Conservation (phyloP, 345 rosid genomes). For the Dimocarpus longan region DNA sequence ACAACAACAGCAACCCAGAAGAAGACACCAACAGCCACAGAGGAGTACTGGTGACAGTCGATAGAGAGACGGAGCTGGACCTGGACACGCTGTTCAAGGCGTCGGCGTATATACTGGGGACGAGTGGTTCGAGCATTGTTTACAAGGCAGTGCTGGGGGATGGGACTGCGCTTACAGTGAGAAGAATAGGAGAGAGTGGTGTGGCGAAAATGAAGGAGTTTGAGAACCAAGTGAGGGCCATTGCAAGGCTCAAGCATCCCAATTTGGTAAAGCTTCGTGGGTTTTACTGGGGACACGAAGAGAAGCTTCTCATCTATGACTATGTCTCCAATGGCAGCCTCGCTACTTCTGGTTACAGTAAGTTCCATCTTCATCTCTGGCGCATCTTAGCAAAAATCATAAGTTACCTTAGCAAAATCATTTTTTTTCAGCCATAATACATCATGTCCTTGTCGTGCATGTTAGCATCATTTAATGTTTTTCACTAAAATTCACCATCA, state of each 20-base stretch:
- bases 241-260: conserved; percentile 73
- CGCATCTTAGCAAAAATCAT: conserved; percentile 28
- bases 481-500: conserved; percentile 2
- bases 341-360: conserved; percentile 53
- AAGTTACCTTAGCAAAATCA: conserved; percentile 22
- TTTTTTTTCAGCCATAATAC: conserved; percentile 11
- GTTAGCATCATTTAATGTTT: background rate
- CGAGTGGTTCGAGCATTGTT: conserved; percentile 65
- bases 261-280: conserved; percentile 75
- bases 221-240: conserved; percentile 60
- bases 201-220: conserved; percentile 61
- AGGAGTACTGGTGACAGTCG: conserved; percentile 61
- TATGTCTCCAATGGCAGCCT: conserved; percentile 79
- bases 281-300: conserved; percentile 82
- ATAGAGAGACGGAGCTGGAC: conserved; percentile 73
- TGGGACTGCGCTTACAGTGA: conserved; percentile 73
- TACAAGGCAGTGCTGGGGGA: conserved; percentile 82
- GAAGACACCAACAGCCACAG: conserved; percentile 25
- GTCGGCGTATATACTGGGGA: conserved; percentile 78
- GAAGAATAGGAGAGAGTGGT: conserved; percentile 81
- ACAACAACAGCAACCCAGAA: conserved; percentile 21
- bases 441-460: background rate
- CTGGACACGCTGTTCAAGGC: conserved; percentile 75
- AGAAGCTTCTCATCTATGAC: conserved; percentile 86
- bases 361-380: conserved; percentile 26